phyloP scores from a whole-genome alignment of 257 asterid genomes.

The Ligustrum vulgare region DNA sequence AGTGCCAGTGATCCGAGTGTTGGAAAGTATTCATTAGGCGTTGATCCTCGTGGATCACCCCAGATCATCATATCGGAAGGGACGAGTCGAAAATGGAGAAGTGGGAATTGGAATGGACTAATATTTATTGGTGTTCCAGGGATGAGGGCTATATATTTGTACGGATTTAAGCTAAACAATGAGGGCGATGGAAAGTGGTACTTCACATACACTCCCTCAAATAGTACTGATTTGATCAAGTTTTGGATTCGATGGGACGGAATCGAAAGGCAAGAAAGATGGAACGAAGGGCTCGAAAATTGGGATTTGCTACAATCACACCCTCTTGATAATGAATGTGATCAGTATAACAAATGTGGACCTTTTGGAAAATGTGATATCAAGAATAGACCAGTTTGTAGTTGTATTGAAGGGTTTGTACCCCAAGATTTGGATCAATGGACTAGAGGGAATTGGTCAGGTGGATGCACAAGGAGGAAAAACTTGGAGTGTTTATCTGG shows the following conservation, averaged over 20 bases:
- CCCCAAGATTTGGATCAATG: conserved; percentile 46
- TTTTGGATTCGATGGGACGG: conserved; percentile 52
- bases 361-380: conserved; percentile 48
- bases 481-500: conserved; percentile 35
- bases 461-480: conserved; percentile 60
- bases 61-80: conserved; percentile 84
- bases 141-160: conserved; percentile 27
- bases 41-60: conserved; percentile 70
- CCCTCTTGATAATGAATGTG: conserved; percentile 50
- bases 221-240: conserved; percentile 31
- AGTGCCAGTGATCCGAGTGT: conserved; percentile 56
- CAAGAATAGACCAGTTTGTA: conserved; percentile 31
- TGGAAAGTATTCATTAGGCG: conserved; percentile 61
- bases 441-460: conserved; percentile 51
- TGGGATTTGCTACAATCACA: conserved; percentile 51
- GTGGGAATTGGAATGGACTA: conserved; percentile 64
- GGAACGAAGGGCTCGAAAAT: conserved; percentile 30
- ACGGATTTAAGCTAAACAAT: conserved; percentile 48
- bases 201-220: conserved; percentile 38
- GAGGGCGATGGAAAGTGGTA: conserved; percentile 26
- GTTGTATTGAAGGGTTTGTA: conserved; percentile 57
- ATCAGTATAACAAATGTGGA: conserved; percentile 60
- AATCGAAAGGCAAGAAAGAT: conserved; percentile 40
- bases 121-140: conserved; percentile 51
- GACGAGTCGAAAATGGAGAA: conserved; percentile 61